phyloP scores from a whole-genome alignment of 164 flowering plant genomes.

The Tetracentron sinense region DNA sequence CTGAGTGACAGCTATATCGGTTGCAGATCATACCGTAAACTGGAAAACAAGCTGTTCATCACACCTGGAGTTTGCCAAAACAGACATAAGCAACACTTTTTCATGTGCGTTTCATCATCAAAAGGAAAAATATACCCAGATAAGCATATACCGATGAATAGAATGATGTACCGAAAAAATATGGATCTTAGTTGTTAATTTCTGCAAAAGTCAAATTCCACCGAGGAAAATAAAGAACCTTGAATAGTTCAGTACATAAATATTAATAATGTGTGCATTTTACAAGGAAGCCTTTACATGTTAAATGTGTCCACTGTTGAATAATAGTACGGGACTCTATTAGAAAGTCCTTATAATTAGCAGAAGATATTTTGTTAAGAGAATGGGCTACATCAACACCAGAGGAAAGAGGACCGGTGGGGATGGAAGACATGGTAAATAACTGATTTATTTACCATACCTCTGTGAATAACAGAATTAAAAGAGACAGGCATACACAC shows the following conservation, averaged over 20 bases:
- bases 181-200: conserved; percentile 55
- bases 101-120: background rate
- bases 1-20: background rate
- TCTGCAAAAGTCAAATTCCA: conserved; percentile 80
- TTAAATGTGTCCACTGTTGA: too few relatives aligned
- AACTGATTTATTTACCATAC: too few relatives aligned
- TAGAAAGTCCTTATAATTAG: too few relatives aligned
- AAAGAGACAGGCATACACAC: too few relatives aligned
- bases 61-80: conserved; percentile 56
- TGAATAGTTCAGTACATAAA: conserved; percentile 24
- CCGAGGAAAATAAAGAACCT: conserved; percentile 86
- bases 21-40: conserved; percentile 56
- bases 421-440: too few relatives aligned
- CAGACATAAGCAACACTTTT: conserved; percentile 4
- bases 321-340: too few relatives aligned
- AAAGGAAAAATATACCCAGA: background rate
- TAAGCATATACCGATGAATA: conserved; percentile 69
- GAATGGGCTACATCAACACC: too few relatives aligned
- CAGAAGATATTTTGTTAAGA: too few relatives aligned
- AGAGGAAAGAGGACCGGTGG: too few relatives aligned
- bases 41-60: conserved; percentile 91
- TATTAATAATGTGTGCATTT: background rate
- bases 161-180: conserved; percentile 80
- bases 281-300: background rate
- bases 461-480: too few relatives aligned